Evolutionary conservation across 768 basidiomycete genomes (phyloP), one percentile per base, ranked within the genome.

Genomic region (Calocybe cyanea): DNA sequence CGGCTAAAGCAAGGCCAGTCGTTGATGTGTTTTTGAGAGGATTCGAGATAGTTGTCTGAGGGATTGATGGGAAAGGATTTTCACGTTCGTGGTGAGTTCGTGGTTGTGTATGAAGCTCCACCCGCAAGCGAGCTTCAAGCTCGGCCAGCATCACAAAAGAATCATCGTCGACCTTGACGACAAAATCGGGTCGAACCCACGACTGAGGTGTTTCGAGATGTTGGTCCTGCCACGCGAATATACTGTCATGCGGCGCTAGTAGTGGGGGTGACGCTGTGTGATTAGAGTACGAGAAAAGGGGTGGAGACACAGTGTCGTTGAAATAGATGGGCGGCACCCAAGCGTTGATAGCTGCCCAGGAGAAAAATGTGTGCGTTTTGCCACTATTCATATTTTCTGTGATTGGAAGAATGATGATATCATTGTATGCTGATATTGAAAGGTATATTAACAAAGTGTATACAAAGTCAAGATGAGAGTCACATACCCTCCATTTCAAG

Each of bases 341-440:
- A 8, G 92, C 92, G 55, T 89, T 83, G 58, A 83, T 78, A 30
- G 89, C 80, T 4, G 94, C 91, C 95, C 95, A 98, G 11, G 81
- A 79, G 71, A 93, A 97, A 69, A 85, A 98, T 1, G 85, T 80
- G 59, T 95, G 76, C 4, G 89, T 88, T 66, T 98, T 98, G 46
- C 95, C 95, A 38, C 77, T 70, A 65, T 98, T 97, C 95, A 98
- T 97, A 64, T 97, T 96, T 68, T 98, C 95, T 8, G 78, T 59
- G 35, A 85, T 81, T 20, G 91, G 87, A 35, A 96, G 74, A 38
- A 94, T 74, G 51, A 92, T 70, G 47, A 94, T 85, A 62, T 93
- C 92, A 58, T 91, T 87, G 63, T 83, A 91, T 62, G 78, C 89
- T 92, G 60, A 13, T 19, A 20, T 11, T 37, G 43, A 8, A 48